Evolutionary conservation across 352 stramenopile species (phyloP), one percentile per base, ranked within the genome.

Genomic region (Aphanomyces astaci): DNA sequence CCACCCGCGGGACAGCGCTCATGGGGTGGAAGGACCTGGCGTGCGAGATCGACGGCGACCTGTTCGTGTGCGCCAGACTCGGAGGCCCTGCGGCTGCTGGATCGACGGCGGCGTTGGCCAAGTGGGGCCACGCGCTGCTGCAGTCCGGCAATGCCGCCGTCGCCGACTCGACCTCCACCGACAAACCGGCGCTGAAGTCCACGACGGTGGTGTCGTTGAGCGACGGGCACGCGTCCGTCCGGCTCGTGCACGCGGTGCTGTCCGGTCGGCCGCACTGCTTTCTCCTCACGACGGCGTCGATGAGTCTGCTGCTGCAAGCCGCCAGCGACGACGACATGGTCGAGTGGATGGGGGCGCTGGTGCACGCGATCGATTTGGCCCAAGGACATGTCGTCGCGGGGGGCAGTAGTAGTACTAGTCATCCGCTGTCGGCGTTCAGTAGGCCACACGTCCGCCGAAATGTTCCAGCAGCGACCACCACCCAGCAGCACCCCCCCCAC

Each of bases 261-360:
- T 76, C 78, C 1, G 79, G 87, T 24, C 78, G 80, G 28, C 81
- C 78, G 32, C 86, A 77, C 28, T 91, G 82, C 52, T 93, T 93
- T 51, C 63, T 88, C 7, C 77, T 93, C 7, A 80, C 76, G 0
- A 77, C 81, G n/a, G 76, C 79, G 52, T 59, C 82, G 15, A 78
- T 86, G 54, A 78, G 75, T 10, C 85, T 89, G 72, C 46, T 91
- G 7, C 88, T 91, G 45, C 81, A 93, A 62, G 82, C 84, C 3
- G 63, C 68, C 0, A 84, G 73, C 0, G 74, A 82, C 30, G 62
- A 74, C 10, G 82, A 93, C 59, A 59, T 80, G 45, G 49, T 76
- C 28, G 64, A 76, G 24, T 93, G 84, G 84, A 83, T 70, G 0
- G 75, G 84, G 25, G 78, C 79, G 24, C 80, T 93, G 65, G 75